These are phyloP conservation scores for Phyllachora maydis DNA, from an alignment of 2,329 filamentous ascomycete genomes.

Conservation along the genomic window DNA sequence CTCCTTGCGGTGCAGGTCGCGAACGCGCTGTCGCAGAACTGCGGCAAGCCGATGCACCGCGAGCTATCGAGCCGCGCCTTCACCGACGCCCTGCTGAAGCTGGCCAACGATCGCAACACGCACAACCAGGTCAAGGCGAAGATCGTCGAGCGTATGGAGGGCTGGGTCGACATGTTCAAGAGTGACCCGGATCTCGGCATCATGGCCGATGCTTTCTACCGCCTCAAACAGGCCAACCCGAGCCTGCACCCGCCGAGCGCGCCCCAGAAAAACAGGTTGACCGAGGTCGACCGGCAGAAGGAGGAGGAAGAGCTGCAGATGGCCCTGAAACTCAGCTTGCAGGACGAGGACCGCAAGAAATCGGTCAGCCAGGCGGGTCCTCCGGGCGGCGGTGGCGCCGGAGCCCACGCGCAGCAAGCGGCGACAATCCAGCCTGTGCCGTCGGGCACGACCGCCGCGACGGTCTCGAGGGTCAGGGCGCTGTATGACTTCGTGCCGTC, in stretches of 20 bases:
- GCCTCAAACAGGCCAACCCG: conserved; percentile 67
- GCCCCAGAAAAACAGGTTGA: conserved; percentile 81
- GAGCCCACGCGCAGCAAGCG: conserved; percentile 12
- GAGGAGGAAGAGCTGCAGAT: conserved; percentile 96
- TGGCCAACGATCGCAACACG: conserved; percentile 87
- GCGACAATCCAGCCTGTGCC: conserved; percentile 35
- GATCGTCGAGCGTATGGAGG: conserved; percentile 89
- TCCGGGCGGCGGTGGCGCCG: conserved; percentile 14
- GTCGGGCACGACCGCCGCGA: conserved; percentile 83
- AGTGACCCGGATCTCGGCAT: conserved; percentile 82
- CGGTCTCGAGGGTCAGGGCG: conserved; percentile 82
- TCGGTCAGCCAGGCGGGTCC: conserved; percentile 17
- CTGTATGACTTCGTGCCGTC: conserved; percentile 90
- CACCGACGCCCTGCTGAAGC: conserved; percentile 76
- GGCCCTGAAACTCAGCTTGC: conserved; percentile 78
- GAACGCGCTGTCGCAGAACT: conserved; percentile 84
- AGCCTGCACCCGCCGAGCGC: conserved; percentile 82
- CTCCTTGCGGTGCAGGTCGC: conserved; percentile 38
- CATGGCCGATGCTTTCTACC: conserved; percentile 89
- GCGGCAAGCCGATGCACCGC: conserved; percentile 67
- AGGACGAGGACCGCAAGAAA: conserved; percentile 56
- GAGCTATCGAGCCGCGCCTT: conserved; percentile 83
- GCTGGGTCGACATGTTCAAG: conserved; percentile 90
- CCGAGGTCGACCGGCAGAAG: conserved; percentile 73
- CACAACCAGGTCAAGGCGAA: conserved; percentile 94